phyloP scores from a whole-genome alignment of 352 stramenopile genomes.

The Phytophthora gonapodyides region DNA sequence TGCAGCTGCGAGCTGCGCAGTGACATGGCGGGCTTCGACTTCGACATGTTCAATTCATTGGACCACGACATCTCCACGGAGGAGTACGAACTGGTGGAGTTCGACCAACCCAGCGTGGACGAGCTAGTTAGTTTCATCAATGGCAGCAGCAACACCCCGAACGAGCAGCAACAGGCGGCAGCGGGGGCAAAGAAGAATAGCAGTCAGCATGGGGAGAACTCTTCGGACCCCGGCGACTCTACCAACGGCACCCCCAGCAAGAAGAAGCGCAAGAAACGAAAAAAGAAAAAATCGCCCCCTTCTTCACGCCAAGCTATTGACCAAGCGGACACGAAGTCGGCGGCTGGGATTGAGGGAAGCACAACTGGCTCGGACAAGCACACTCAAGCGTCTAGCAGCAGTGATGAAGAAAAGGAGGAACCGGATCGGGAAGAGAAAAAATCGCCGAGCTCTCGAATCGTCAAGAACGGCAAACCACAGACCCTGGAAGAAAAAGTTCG shows the following conservation, averaged over 20 bases:
- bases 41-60: constrained; percentile 78
- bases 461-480: constrained; percentile 20
- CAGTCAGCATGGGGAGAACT: constrained; percentile 33
- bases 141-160: constrained; percentile 40
- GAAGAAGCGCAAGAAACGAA: constrained; percentile 80
- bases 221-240: constrained; percentile 30
- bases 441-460: constrained; percentile 9
- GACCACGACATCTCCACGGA: constrained; percentile 79
- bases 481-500: constrained; percentile 68
- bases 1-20: constrained; percentile 60
- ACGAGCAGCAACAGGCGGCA: constrained; percentile 35
- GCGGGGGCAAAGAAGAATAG: constrained; percentile 31
- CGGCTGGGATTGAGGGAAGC: constrained; percentile 10
- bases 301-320: constrained; percentile 26
- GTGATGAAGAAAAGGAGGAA: constrained; percentile 35
- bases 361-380: constrained; percentile 6
- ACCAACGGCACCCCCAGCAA: constrained; percentile 37
- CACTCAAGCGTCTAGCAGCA: constrained; percentile 30
- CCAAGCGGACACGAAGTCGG: constrained; percentile 13
- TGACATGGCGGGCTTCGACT: constrained; percentile 73
- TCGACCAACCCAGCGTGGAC: constrained; percentile 82
- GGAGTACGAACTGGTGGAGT: constrained; percentile 81
- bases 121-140: constrained; percentile 87
- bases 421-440: constrained; percentile 14
- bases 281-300: constrained; percentile 61